Conservation (phyloP, 2,329 filamentous ascomycete species). For the Ophiocordyceps australis region DNA sequence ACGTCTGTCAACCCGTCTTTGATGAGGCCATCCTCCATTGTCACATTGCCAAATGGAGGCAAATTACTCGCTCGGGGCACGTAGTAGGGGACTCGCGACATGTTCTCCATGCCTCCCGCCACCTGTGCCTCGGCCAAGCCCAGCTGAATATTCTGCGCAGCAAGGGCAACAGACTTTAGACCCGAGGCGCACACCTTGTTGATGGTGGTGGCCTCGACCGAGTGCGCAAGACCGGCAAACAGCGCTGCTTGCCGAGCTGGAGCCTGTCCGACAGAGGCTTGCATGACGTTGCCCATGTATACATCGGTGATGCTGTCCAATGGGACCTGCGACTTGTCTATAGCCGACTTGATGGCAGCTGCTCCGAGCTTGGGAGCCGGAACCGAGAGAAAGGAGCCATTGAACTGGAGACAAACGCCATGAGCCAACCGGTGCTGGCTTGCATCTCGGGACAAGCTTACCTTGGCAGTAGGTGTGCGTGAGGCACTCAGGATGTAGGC, state of each 20-base stretch:
- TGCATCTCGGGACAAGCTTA: constrained; percentile 14
- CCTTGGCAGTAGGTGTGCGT: constrained; percentile 79
- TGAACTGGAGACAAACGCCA: constrained; percentile 45
- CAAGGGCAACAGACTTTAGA: constrained; percentile 77
- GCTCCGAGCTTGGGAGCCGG: constrained; percentile 79
- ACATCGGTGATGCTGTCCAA: constrained; percentile 70
- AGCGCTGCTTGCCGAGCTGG: constrained; percentile 83
- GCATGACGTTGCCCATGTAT: constrained; percentile 94
- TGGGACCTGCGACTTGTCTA: constrained; percentile 74
- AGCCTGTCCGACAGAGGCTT: constrained; percentile 69
- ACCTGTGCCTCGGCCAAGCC: constrained; percentile 77
- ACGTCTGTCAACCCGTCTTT: constrained; percentile 94
- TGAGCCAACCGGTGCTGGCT: not conserved
- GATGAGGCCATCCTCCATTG: constrained; percentile 79
- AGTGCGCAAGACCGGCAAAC: constrained; percentile 68
- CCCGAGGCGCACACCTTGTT: constrained; percentile 98
- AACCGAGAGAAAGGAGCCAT: constrained; percentile 72
- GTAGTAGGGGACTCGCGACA: constrained; percentile 89
- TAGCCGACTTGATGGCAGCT: constrained; percentile 76
- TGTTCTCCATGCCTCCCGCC: constrained; percentile 95
- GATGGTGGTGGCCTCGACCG: constrained; percentile 75
- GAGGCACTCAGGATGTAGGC: constrained; percentile 87
- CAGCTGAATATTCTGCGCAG: constrained; percentile 87
- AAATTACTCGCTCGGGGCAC: constrained; percentile 64
- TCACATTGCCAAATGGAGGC: constrained; percentile 72